Evolutionary conservation across 257 asterid genomes (phyloP).

Genomic region (Ligustrum vulgare): DNA sequence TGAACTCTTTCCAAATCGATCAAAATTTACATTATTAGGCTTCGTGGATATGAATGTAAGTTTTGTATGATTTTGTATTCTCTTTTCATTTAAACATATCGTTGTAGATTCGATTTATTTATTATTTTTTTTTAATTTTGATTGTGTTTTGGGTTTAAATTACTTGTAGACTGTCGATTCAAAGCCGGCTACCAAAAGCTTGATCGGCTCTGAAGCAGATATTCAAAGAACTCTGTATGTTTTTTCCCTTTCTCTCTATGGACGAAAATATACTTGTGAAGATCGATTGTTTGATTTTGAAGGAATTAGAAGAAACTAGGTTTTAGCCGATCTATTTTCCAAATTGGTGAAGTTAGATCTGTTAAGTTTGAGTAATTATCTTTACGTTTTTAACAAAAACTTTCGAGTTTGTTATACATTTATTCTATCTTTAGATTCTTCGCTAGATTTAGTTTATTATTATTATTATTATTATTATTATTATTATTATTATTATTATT

Average conservation of each 20-base stretch:
- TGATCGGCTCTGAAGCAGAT: conserved; percentile 60
- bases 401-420: neutral
- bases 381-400: neutral
- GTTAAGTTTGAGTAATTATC: neutral
- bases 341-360: neutral
- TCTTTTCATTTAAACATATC: neutral
- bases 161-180: conserved; percentile 51
- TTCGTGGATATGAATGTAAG: conserved; percentile 35
- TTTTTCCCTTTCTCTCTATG: no score
- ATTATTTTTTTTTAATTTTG: neutral
- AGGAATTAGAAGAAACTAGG: conserved; percentile 22
- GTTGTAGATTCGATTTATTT: neutral
- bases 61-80: neutral
- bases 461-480: no score
- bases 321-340: conserved; percentile 26
- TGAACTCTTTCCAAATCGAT: neutral
- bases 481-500: no score
- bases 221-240: no score
- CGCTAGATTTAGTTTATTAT: neutral
- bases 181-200: conserved; percentile 42
- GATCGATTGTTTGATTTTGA: conserved; percentile 9
- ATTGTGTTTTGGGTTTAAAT: conserved; percentile 8
- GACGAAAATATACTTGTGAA: conserved; percentile 17
- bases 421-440: neutral
- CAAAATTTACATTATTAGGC: conserved; percentile 11